Evolutionary conservation across 2,329 filamentous ascomycete genomes (phyloP).

Genomic region (Cordyceps fumosorosea): DNA sequence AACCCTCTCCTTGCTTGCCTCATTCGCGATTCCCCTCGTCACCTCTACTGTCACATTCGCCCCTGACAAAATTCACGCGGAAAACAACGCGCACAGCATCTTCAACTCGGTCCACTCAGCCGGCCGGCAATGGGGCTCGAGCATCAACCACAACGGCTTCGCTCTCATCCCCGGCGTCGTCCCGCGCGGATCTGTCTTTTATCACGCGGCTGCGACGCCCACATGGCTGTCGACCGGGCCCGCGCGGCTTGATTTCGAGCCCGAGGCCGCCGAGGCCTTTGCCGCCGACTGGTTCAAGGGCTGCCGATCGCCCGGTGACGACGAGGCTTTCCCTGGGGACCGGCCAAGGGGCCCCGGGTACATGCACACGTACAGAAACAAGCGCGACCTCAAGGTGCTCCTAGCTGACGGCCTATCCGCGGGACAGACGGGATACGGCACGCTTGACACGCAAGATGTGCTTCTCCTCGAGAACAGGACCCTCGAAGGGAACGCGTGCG

Average conservation of each 20-base stretch:
- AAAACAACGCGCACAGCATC: slow-evolving; percentile 48
- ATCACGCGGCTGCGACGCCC: slow-evolving; percentile 48
- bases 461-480: slow-evolving; percentile 42
- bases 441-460: slow-evolving; percentile 60
- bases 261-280: slow-evolving; percentile 65
- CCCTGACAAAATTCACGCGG: background rate
- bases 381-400: slow-evolving; percentile 51
- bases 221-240: slow-evolving; percentile 41
- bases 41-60: background rate
- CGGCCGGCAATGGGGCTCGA: slow-evolving; percentile 56
- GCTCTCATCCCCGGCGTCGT: slow-evolving; percentile 52
- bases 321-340: background rate
- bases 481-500: background rate
- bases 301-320: background rate
- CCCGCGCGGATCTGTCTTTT: slow-evolving; percentile 47
- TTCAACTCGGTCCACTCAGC: slow-evolving; percentile 58
- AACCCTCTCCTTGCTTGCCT: background rate
- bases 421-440: slow-evolving; percentile 58
- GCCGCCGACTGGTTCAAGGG: slow-evolving; percentile 34
- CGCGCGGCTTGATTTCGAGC: slow-evolving; percentile 72
- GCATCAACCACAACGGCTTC: slow-evolving; percentile 57
- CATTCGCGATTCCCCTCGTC: background rate
- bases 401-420: slow-evolving; percentile 67
- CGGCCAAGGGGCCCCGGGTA: slow-evolving; percentile 31
- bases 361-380: slow-evolving; percentile 59